These are phyloP conservation scores for Oehlia diaphana DNA, from an alignment of 192 early-diverging fungal species.

Conservation along the genomic window DNA sequence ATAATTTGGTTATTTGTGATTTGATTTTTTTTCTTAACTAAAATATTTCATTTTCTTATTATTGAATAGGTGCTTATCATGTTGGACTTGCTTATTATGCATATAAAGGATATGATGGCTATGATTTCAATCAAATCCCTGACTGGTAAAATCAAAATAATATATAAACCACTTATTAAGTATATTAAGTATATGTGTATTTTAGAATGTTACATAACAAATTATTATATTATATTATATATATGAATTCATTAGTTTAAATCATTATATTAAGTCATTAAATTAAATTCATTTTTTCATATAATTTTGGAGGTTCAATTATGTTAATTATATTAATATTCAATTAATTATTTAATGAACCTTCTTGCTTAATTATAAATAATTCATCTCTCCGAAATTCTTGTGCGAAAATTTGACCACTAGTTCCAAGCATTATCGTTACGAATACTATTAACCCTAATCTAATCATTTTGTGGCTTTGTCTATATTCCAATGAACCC, in stretches of 20 bases:
- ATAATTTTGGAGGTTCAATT: no score
- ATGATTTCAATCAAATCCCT: slow-evolving; percentile 52
- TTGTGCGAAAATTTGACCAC: neutral
- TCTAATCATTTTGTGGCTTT: neutral
- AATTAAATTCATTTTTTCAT: no score
- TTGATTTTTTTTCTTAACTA: neutral
- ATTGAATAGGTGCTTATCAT: slow-evolving; percentile 50
- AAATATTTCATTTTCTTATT: neutral
- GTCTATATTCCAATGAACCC: neutral
- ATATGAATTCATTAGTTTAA: no score
- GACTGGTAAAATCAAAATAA: slow-evolving; percentile 17
- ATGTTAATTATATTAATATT: no score
- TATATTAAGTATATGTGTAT: no score
- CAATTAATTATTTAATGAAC: no score
- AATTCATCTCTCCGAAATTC: neutral
- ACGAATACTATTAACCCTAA: neutral
- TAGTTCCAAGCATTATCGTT: neutral
- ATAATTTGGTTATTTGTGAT: neutral
- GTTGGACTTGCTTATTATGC: slow-evolving; percentile 57
- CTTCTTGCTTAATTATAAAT: no score
- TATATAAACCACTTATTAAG: no score
- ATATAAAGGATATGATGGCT: slow-evolving; percentile 55
- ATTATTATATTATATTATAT: no score
- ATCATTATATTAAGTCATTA: no score
- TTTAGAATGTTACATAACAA: no score